Conservation (phyloP, 805 yeast genomes). For the Yamadazyma kitorensis region DNA sequence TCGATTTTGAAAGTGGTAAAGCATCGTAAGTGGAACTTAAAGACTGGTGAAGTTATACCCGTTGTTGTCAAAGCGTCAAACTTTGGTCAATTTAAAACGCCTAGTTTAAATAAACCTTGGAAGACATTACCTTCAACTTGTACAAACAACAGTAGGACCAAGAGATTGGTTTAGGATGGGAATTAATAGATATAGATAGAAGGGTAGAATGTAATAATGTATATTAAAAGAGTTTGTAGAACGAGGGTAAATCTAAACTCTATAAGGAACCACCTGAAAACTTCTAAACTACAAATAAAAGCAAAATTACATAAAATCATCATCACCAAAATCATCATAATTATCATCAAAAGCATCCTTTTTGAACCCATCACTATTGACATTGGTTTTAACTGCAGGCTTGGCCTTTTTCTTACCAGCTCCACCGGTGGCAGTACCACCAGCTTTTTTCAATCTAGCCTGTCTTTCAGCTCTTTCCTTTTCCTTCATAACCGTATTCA, state of each 20-base stretch:
- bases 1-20: slow-evolving; percentile 23
- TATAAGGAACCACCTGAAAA: too few species aligned
- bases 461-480: slow-evolving; percentile 89
- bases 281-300: too few species aligned
- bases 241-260: too few species aligned
- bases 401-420: slow-evolving; percentile 95
- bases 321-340: slow-evolving; percentile 68
- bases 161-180: too few species aligned
- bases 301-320: slow-evolving; percentile 72
- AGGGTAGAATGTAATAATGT: too few species aligned
- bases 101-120: slow-evolving; percentile 13
- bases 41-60: slow-evolving; percentile 29
- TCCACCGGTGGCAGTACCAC: slow-evolving; percentile 87
- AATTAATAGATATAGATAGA: too few species aligned
- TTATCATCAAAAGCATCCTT: slow-evolving; percentile 62
- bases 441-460: slow-evolving; percentile 75
- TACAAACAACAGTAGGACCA: too few species aligned
- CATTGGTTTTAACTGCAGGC: slow-evolving; percentile 64
- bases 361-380: slow-evolving; percentile 49
- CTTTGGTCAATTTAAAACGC: slow-evolving; percentile 7
- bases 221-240: too few species aligned
- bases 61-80: slow-evolving; percentile 19
- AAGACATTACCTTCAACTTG: slow-evolving; percentile 13
- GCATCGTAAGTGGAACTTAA: slow-evolving; percentile 22
- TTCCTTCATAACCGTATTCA: slow-evolving; percentile 76